A percentile compares a stretch with the other conserved stretches of the same genome.
Evolutionary conservation across 768 basidiomycete species (phyloP).

Genomic region (Brasilioporus rufonigricans): DNA sequence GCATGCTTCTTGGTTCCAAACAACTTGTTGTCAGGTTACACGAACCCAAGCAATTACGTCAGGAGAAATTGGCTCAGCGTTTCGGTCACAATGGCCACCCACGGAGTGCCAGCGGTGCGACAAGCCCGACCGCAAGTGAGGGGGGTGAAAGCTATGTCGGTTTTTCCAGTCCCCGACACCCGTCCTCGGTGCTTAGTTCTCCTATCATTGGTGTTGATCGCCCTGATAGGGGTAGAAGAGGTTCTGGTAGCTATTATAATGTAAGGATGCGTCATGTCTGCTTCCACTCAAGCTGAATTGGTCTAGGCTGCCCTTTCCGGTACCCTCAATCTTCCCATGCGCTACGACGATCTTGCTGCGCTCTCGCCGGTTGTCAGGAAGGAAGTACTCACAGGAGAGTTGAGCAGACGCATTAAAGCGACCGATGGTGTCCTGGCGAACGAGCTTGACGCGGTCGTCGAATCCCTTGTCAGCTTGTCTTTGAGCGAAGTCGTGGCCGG

Average conservation of each 20-base stretch:
- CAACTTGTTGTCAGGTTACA: conserved; percentile 84
- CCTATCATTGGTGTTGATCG: conserved; percentile 54
- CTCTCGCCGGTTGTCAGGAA: conserved; percentile 86
- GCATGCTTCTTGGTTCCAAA: conserved; percentile 64
- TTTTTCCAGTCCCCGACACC: conserved; percentile 71
- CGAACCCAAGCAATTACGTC: conserved; percentile 88
- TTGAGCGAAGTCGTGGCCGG: conserved; percentile 75
- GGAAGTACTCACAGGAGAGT: conserved; percentile 81
- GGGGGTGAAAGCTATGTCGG: conserved; percentile 72
- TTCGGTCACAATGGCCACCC: conserved; percentile 80
- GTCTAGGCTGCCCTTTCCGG: conserved; percentile 76
- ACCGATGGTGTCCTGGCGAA: conserved; percentile 49
- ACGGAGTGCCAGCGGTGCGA: conserved; percentile 77
- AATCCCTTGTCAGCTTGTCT: conserved; percentile 66
- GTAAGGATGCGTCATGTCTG: conserved; percentile 37
- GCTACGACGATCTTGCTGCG: conserved; percentile 79
- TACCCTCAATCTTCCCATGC: conserved; percentile 78
- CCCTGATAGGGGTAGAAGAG: conserved; percentile 66
- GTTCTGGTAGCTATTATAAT: conserved; percentile 85
- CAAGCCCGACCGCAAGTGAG: conserved; percentile 81
- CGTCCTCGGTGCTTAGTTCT: conserved; percentile 51
- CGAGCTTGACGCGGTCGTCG: conserved; percentile 66
- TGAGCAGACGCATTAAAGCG: conserved; percentile 68
- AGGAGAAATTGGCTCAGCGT: conserved; percentile 84
- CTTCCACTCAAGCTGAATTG: conserved; percentile 4